Conservation (phyloP, 2,329 filamentous ascomycete species). For the Colletotrichum sp. region DNA sequence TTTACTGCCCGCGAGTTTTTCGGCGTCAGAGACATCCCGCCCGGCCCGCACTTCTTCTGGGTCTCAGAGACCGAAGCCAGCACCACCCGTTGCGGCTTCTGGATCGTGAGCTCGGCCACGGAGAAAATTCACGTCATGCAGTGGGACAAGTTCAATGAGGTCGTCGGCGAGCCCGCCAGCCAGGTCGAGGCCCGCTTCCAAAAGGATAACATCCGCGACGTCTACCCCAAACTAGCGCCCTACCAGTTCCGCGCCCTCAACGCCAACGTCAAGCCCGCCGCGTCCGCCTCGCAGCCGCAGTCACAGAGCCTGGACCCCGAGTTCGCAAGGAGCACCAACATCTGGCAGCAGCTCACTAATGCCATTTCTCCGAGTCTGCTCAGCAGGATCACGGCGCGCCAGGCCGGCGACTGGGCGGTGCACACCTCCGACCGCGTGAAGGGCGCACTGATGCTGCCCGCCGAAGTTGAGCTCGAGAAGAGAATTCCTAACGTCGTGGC, state of each 20-base stretch:
- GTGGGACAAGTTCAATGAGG: conserved; percentile 63
- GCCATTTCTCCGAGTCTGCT: conserved; percentile 52
- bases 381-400: conserved; percentile 48
- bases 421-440: conserved; percentile 58
- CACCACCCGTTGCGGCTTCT: conserved; percentile 61
- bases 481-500: conserved; percentile 36
- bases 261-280: neutral
- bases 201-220: conserved; percentile 41
- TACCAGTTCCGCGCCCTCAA: conserved; percentile 42
- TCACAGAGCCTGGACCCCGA: conserved; percentile 26
- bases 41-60: conserved; percentile 66
- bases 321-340: conserved; percentile 29
- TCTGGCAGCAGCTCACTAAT: conserved; percentile 59
- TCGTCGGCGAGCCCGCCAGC: conserved; percentile 52
- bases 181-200: conserved; percentile 51
- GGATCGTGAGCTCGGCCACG: conserved; percentile 49
- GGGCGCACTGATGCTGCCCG: conserved; percentile 43
- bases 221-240: conserved; percentile 47
- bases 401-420: conserved; percentile 52
- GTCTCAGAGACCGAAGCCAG: conserved; percentile 52
- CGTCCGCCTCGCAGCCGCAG: neutral
- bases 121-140: conserved; percentile 50
- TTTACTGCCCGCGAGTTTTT: conserved; percentile 53
- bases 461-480: conserved; percentile 43
- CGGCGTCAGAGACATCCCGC: conserved; percentile 60